Conservation (phyloP, 352 stramenopile genomes). For the Pythium guiyangense region DNA sequence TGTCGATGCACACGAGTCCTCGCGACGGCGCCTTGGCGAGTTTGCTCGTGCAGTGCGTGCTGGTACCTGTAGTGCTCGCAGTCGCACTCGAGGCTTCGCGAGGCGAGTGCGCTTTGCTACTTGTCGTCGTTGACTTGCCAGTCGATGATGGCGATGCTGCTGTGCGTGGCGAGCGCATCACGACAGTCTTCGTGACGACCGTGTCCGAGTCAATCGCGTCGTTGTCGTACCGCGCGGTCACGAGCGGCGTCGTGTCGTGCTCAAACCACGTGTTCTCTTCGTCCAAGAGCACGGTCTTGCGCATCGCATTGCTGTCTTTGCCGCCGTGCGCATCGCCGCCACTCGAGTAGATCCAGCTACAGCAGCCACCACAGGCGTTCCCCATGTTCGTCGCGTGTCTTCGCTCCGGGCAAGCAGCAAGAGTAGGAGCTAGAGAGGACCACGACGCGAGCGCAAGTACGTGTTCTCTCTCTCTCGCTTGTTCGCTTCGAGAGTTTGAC, state of each 20-base stretch:
- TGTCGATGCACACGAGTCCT: conserved; percentile 14
- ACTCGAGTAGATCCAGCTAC: conserved; percentile 13
- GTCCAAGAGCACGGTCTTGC: conserved; percentile 11
- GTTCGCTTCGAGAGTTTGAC: no score
- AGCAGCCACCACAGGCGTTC: conserved; percentile 15
- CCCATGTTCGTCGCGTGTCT: conserved; percentile 10
- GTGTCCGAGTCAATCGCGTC: conserved; percentile 21
- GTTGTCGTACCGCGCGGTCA: conserved; percentile 38
- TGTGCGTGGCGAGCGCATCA: conserved; percentile 38
- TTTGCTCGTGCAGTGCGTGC: background rate
- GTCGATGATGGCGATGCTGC: background rate
- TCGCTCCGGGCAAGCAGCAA: no score
- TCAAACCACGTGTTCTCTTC: conserved; percentile 52
- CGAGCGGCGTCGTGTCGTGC: conserved; percentile 53
- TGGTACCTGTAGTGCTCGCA: background rate
- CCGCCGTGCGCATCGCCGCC: background rate
- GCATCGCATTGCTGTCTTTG: conserved; percentile 5
- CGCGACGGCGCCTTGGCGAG: conserved; percentile 10
- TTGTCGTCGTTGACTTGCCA: background rate
- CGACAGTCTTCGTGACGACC: conserved; percentile 52
- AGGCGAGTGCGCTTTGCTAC: conserved; percentile 1
- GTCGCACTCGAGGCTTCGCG: conserved; percentile 2
- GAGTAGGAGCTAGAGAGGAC: no score
- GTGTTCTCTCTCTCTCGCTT: no score
- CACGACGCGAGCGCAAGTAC: no score